A percentile compares a stretch with the other conserved stretches of the same genome.
Conservation (phyloP, 2,329 filamentous ascomycete genomes). For the Dactylellina cionopaga region DNA sequence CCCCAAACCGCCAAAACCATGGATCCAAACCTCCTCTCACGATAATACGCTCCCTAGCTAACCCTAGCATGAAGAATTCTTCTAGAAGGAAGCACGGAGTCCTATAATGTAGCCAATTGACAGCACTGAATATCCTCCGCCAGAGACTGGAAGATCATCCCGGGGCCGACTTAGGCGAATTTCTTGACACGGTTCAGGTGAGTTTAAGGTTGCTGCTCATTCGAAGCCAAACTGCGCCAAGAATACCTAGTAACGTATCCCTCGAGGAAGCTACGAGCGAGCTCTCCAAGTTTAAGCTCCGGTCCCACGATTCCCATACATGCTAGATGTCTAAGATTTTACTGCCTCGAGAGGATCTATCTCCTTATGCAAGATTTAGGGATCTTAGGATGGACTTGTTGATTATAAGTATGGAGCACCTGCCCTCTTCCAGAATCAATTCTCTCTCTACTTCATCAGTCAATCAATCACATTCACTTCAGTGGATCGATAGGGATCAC, state of each 20-base stretch:
- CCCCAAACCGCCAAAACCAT: constrained; percentile 2
- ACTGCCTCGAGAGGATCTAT: constrained; percentile 11
- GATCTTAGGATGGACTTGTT: too few relatives aligned
- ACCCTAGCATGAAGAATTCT: background rate
- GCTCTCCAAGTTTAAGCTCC: background rate
- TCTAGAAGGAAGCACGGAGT: background rate
- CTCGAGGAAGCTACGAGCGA: background rate
- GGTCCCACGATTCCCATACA: background rate
- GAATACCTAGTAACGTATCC: background rate
- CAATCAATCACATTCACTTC: constrained; percentile 1
- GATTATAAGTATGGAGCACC: constrained; percentile 11
- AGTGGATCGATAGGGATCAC: too few relatives aligned
- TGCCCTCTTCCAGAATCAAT: constrained; percentile 3
- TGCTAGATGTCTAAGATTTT: constrained; percentile 11
- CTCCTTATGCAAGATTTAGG: constrained; percentile 18
- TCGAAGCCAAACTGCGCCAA: constrained; percentile 6
- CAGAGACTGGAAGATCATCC: background rate
- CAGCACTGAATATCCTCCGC: constrained; percentile 13
- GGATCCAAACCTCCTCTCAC: too few relatives aligned
- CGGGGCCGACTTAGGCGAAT: constrained; percentile 15
- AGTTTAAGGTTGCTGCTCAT: constrained; percentile 15
- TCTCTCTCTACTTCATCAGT: constrained; percentile 5
- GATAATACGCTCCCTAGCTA: too few relatives aligned
- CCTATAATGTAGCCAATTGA: too few relatives aligned
- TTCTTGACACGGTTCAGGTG: constrained; percentile 5